Percentiles rank a stretch among this genome's conserved stretches.
Evolutionary conservation across 306 rosid genomes (phyloP).

Genomic region (Cucumis melo): DNA sequence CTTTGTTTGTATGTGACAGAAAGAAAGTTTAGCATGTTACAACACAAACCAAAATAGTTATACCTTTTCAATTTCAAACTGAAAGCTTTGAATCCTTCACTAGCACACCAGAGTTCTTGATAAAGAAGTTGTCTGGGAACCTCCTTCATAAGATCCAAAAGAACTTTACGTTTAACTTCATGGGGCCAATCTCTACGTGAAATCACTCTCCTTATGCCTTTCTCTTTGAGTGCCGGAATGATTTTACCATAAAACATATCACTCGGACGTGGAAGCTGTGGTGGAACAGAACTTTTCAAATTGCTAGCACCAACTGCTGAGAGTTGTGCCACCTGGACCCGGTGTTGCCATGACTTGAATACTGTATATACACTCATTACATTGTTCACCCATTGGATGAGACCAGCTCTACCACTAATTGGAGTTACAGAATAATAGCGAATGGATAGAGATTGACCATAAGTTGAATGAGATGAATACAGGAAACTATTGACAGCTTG

Average conservation of each 20-base stretch:
- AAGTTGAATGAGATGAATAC: slow-evolving; percentile 65
- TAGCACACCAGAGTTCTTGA: slow-evolving; percentile 95
- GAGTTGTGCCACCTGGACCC: slow-evolving; percentile 61
- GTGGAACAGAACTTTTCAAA: slow-evolving; percentile 58
- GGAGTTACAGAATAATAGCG: slow-evolving; percentile 98
- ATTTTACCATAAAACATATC: slow-evolving; percentile 98
- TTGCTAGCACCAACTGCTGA: slow-evolving; percentile 43
- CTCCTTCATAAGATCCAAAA: slow-evolving; percentile 88
- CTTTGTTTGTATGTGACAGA: neutral
- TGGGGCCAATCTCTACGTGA: slow-evolving; percentile 99
- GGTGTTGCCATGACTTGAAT: slow-evolving; percentile 92
- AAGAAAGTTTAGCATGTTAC: neutral
- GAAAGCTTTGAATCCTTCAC: slow-evolving; percentile 94
- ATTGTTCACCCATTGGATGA: slow-evolving; percentile 89
- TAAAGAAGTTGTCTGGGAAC: slow-evolving; percentile 81
- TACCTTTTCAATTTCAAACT: slow-evolving; percentile 82
- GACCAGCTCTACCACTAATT: slow-evolving; percentile 92
- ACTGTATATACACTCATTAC: slow-evolving; percentile 84
- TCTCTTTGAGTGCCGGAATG: slow-evolving; percentile 96
- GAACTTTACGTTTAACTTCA: slow-evolving; percentile 89
- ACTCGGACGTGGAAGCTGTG: slow-evolving; percentile 93
- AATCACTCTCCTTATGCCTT: slow-evolving; percentile 95
- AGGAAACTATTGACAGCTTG: slow-evolving; percentile 85
- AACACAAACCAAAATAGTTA: neutral
- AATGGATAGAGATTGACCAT: slow-evolving; percentile 53